Base-by-base conservation (phyloP, 306 rosid species). In the Vigna trinervia region DNA sequence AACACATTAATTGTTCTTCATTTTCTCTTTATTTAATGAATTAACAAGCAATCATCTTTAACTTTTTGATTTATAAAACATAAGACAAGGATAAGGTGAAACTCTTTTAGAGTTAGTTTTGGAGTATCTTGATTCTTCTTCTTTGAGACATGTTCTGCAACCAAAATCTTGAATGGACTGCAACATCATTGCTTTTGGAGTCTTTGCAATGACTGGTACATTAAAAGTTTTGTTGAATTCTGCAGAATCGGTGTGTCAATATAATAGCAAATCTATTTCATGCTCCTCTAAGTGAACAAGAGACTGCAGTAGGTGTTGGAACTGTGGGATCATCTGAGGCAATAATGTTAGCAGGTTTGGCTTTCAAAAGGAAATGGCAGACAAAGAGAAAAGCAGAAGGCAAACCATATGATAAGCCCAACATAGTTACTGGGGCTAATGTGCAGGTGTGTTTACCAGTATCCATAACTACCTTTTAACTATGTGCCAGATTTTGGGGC, bases 251-350 rank as follows among this genome's bases (percentile, higher is more conserved):
- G 22, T 92, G 98, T 71, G 98, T 94, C 84, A 94, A 94, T 78
- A 94, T 94, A 85, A 92, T 94, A n/a, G 91, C 97, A 9, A 84
- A 82, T 83, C 84, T 94, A 10, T 90, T 73, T 70, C 65, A 89
- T 85, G 98, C 98, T 65, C 95, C 97, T 19, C 68, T 85, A 34
- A 91, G 87, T 32, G 95, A 82, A 34, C 77, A 76, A 5, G 95
- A 92, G 73, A 22, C 85, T 41, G 98, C 97, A 3, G 78, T 94
- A 48, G 98, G 98, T 3, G 95, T 89, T 52, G 94, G 95, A n/a
- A 94, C 98, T 2, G 94, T 94, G 68, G 98, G 98, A 0, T 94
- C 98, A 56, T 94, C 98, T 13, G 98, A 94, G 86, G 97, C 98
- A 38, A 92, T 94, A 13, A 94, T 94, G 98, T 76, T 94, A 74